Percentiles rank a stretch among this genome's conserved stretches.
These are phyloP conservation scores for Tylopilus plumbeoviolaceoides DNA, from an alignment of 768 basidiomycete genomes.

Conservation along the genomic window DNA sequence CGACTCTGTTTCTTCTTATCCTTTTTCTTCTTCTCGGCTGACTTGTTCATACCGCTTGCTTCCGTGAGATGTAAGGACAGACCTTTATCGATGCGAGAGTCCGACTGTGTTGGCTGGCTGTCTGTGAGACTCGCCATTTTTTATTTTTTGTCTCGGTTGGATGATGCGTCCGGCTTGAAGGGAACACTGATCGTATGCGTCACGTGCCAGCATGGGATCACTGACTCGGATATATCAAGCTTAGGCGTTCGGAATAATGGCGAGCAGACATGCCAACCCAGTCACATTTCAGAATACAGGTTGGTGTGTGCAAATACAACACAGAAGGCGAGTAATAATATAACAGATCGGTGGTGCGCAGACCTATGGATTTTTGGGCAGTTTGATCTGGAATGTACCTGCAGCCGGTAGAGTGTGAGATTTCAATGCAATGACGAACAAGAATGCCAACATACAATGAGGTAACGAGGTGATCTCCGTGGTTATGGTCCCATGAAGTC, in stretches of 20 bases:
- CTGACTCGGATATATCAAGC: no score
- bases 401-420: background rate
- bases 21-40: constrained; percentile 31
- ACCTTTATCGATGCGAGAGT: constrained; percentile 18
- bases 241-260: no score
- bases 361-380: constrained; percentile 53
- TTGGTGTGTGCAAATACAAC: background rate
- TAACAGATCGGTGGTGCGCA: background rate
- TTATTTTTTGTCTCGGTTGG: background rate
- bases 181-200: background rate
- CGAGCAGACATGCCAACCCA: no score
- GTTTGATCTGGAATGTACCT: constrained; percentile 84
- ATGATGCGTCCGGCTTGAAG: background rate
- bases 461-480: constrained; percentile 68
- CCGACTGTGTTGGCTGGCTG: background rate
- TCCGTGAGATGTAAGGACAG: background rate
- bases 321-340: background rate
- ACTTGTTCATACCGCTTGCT: constrained; percentile 4
- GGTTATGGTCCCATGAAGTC: constrained; percentile 67
- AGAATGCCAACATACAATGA: constrained; percentile 58
- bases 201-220: constrained; percentile 1
- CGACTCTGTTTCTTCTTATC: constrained; percentile 41
- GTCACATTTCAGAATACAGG: background rate
- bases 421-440: background rate
- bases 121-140: background rate